These are phyloP conservation scores for Claviceps quebecensis DNA, from an alignment of 2,329 filamentous ascomycete species.

Conservation along the genomic window DNA sequence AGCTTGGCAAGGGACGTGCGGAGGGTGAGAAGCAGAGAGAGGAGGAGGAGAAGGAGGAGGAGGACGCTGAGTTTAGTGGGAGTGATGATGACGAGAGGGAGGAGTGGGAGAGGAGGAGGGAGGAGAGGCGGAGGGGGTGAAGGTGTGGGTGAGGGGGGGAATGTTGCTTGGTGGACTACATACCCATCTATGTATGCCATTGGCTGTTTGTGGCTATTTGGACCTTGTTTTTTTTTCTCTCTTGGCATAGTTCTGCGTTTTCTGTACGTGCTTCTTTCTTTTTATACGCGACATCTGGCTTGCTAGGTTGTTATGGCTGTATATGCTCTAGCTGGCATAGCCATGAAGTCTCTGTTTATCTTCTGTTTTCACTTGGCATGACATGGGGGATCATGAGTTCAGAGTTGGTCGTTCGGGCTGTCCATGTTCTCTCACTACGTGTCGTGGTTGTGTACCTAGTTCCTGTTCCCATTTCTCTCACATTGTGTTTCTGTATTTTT, in stretches of 20 bases:
- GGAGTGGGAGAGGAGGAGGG: slow-evolving; percentile 42
- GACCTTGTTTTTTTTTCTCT: neutral
- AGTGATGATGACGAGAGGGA: slow-evolving; percentile 51
- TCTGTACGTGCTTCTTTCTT: neutral
- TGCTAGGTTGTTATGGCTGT: too few species aligned
- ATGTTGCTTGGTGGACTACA: neutral
- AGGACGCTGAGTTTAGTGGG: slow-evolving; percentile 47
- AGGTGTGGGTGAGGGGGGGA: neutral
- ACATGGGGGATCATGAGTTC: too few species aligned
- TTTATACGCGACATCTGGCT: neutral
- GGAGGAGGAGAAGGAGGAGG: slow-evolving; percentile 23
- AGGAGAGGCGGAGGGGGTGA: slow-evolving; percentile 21
- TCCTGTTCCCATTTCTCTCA: too few species aligned
- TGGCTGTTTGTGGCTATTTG: neutral
- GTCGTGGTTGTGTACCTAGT: too few species aligned
- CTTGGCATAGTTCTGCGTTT: neutral
- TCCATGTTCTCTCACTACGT: too few species aligned
- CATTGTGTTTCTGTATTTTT: too few species aligned
- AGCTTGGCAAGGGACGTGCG: too few species aligned
- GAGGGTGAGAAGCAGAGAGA: too few species aligned
- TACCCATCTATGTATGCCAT: neutral
- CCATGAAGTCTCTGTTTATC: too few species aligned
- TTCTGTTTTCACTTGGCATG: too few species aligned
- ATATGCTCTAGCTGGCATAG: too few species aligned
- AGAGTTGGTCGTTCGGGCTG: too few species aligned